Evolutionary conservation across 768 basidiomycete species (phyloP), one percentile per base, ranked within the genome.

Genomic region (Xerocomellus amylosporus): DNA sequence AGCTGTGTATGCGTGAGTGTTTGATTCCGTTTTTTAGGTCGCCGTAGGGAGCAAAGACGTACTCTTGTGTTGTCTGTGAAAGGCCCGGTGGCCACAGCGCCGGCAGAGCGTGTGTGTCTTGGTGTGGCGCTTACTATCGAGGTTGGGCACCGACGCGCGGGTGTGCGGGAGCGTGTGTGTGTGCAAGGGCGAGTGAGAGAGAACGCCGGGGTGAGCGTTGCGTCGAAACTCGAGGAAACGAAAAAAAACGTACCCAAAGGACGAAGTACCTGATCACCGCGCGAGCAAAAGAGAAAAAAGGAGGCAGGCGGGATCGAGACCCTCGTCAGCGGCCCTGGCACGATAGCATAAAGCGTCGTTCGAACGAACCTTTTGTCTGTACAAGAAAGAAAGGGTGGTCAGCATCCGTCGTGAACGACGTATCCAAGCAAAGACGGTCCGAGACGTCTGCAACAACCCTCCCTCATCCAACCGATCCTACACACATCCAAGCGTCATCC

Each of bases 31-130:
- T n/a, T 20, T 12, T 17, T 14, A n/a, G n/a, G 2, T 14, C 34
- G 30, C 30, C 24, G 24, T 33, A 3, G 20, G 8, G 9, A 0
- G 5, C 6, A n/a, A 19, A 15, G 20, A 74, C 88, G 65, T 62
- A 95, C 93, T 88, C 83, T 98, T 93, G 82, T 99, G 92, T 79
- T 99, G 96, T 76, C 86, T 89, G 85, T 98, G 97, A 83, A 98
- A 96, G 34, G 93, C 84, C 56, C 96, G 86, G 76, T 87, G 83
- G 62, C 94, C 93, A 77, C 97, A 99, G 66, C 97, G 90, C 72
- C 94, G 83, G 85, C 97, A 99, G 67, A 98, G 87, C 53, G 93
- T 94, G 82, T 96, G 93, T 61, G 91, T 86, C 80, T 96, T 97
- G 64, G 91, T 90, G 85, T 95, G 94, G 73, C 93, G 83, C 82